phyloP scores from a whole-genome alignment of 225 moss, liverwort and hornwort species.

The Bryum argenteum region DNA sequence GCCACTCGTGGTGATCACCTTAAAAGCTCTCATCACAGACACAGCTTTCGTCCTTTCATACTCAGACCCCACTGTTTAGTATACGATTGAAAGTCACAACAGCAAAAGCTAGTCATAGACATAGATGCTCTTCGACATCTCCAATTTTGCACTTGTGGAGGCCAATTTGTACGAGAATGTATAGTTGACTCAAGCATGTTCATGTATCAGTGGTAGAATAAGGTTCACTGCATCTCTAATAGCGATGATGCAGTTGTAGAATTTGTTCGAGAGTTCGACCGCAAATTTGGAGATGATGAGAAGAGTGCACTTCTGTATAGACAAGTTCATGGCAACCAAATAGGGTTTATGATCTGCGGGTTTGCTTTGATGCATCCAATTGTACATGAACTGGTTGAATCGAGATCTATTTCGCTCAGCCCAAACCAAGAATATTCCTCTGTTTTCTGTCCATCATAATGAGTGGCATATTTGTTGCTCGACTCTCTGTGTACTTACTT shows the following conservation, averaged over 20 bases:
- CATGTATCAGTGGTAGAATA: conserved; percentile 10
- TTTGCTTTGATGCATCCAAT: conserved; percentile 30
- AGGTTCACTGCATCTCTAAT: neutral
- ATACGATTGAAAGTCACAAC: no score
- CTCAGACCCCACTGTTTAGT: no score
- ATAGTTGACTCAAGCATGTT: neutral
- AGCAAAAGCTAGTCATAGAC: no score
- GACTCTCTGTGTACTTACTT: no score
- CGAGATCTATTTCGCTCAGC: neutral
- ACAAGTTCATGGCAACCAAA: neutral
- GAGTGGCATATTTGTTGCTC: no score
- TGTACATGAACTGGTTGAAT: conserved; percentile 28
- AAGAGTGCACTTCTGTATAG: no score
- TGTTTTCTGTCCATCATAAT: neutral
- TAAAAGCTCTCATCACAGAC: no score
- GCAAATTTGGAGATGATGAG: conserved; percentile 11
- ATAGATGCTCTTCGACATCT: neutral
- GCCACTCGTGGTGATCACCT: conserved; percentile 26
- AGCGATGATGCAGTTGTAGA: no score
- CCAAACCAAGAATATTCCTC: neutral
- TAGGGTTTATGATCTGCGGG: conserved; percentile 15
- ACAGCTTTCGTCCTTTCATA: no score
- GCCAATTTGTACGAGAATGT: conserved; percentile 4
- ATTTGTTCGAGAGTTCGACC: neutral
- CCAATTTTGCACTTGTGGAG: conserved; percentile 41